Base-by-base conservation (phyloP, 805 yeast genomes). In the Zygosaccharomyces bisporus region DNA sequence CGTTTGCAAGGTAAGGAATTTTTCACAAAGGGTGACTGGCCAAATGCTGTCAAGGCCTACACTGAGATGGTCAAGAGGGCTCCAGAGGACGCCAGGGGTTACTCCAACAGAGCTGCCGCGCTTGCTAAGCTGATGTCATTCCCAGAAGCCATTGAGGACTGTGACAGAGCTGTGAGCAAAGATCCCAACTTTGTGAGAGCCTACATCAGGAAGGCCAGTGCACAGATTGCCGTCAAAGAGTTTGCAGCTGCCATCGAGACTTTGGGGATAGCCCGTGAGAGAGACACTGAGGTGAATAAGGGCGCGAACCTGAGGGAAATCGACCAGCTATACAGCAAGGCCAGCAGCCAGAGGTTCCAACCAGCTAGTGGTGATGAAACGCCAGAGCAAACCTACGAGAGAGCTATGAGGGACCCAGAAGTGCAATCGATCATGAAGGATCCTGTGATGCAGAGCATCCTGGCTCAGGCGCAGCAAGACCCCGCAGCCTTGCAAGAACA, bases 401-500 rank as follows among this genome's bases (percentile, higher is more conserved):
- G 99, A 70, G 86, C 86, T 29, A 74, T 86, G 47, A 78, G 84
- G 65, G 97, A 93, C 67, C 97, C 98, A n/a, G 97, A 90, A 70
- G 85, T 91, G 46, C 87, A 84, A 44, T 75, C 81, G 40, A 89
- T 91, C 51, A 74, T 93, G 69, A 88, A 85, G 65, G 96, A 90
- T 63, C 96, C 97, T 9, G 89, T 91, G 34, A 91, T 93, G 97
- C 93, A 89, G 71, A 83, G 91, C 45, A 93, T 93, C 53, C 75
- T 93, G 64, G 83, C 80, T 56, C 99, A 93, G 71, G 98, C 98
- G 14, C 86, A 83, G 66, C 86, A 80, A 48, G 86, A 93, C 64
- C 99, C 99, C 40, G 95, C 96, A 35, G 98, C 98, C 44, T 76
- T 93, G 57, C 95, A 86, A 65, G 97, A 91, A 59, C 99, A 93